Evolutionary conservation across 2,329 filamentous ascomycete genomes (phyloP), one percentile per base, ranked within the genome.

Genomic region (Ramichloridium luteum): DNA sequence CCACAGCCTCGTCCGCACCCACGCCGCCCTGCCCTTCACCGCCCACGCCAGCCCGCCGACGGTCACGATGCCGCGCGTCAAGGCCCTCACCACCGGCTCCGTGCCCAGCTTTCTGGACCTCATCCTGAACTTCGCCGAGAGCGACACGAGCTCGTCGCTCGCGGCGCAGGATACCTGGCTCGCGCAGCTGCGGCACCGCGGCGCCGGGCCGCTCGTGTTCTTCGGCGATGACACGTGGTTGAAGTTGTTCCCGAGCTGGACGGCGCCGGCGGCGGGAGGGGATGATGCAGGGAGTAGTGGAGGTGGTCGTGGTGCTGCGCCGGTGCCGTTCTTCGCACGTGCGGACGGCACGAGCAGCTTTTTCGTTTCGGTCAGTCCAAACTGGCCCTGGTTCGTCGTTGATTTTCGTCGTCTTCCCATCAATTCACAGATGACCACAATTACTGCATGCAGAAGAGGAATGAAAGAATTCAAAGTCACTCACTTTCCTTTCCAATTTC

Each of bases 151-250:
- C 10, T 93, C 90, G 1, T 88, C 80, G 3, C 70, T 98, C 14
- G 77, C 82, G 10, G 72, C 72, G 16, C 90, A 96, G 58, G 90
- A 98, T 54, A 93, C 85, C 17, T 98, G 92, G 88, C 71, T 98
- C 15, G 81, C 85, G 20, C 90, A 98, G 63, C 75, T 98, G 60
- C 88, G 78, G 55, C 74, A 76, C 20, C 79, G 74, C 48, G 61
- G 65, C 14, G n/a, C n/a, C n/a, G 83, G 82, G 13, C 85, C 82
- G 48, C 67, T 96, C 40, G 65, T 94, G 53, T 90, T 98, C 78
- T 94, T 90, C 51, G 90, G 90, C 29, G 90, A 98, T 51, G 90
- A 98, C 55, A 98, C 90, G 13, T 98, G 90, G 92, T 64, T 98
- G 46, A 96, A 94, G 62, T 67, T 98, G 10, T 98, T 98, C 48